Base-by-base conservation (phyloP, 352 stramenopile species). In the Globisporangium viniferum region DNA sequence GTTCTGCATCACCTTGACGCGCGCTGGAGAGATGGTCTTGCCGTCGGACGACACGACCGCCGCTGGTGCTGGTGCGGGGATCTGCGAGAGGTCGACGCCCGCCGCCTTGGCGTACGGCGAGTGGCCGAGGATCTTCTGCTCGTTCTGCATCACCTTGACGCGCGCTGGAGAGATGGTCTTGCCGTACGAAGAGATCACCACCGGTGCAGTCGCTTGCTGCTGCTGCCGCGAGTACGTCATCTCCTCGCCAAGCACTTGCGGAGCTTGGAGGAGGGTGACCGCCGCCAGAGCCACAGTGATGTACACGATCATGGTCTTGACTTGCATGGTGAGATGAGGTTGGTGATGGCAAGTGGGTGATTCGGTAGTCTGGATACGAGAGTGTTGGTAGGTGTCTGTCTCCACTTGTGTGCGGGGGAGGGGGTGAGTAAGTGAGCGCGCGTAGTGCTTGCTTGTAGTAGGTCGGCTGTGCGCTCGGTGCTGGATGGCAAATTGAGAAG, bases 131-230 rank as follows among this genome's bases (percentile, higher is more conserved):
- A 35, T 51, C n/a, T 63, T 63, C 36, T 63, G 36, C 58, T 63
- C 36, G 24, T 63, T 36, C n/a, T 63, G 58, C 58, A 63, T 63
- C 35, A 63, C 27, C 36, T 63, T 63, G n/a, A 63, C 18, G 22
- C 58, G 58, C 9, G 36, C 58, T 3, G 58, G n/a, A 7, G 10
- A 39, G 36, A 63, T 36, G n/a, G 14, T 29, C 22, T 63, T 60
- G 55, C 31, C 55, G n/a, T 20, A 60, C 18, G 58, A 63, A 0
- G n/a, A 49, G 2, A 51, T 14, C 31, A 48, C 20, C 20, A 31
- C 31, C 10, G 56, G 22, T 3, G 9, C 20, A 12, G 20, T 12
- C 20, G 24, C 22, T 18, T 29, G 39, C 56, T 31, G 29, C 12
- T 49, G 36, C 22, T 53, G 58, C 12, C 15, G 53, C 53, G 27